phyloP scores from a whole-genome alignment of 345 rosid species.

The Boechera divaricarpa region DNA sequence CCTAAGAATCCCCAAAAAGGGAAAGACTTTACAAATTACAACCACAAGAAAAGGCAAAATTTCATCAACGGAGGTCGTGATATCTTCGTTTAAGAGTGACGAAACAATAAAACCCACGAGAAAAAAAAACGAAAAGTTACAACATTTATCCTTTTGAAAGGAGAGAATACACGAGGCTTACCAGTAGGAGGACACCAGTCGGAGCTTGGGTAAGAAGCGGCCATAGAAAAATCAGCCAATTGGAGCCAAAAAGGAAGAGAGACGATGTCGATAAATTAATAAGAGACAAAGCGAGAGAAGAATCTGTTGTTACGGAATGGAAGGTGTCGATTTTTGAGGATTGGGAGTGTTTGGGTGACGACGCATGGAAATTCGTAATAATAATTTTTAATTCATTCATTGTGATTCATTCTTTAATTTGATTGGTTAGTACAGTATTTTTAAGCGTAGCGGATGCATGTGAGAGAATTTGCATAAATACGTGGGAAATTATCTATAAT shows the following conservation, averaged over 20 bases:
- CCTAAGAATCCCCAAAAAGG: background rate
- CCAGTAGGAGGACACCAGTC: conserved; percentile 31
- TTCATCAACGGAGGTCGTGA: background rate
- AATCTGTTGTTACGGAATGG: background rate
- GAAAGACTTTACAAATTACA: conserved; percentile 23
- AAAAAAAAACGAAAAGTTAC: background rate
- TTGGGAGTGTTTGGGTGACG: conserved; percentile 35
- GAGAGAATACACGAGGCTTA: conserved; percentile 5
- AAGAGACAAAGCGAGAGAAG: conserved; percentile 14
- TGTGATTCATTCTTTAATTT: background rate
- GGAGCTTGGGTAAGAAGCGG: conserved; percentile 39
- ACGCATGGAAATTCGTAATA: conserved; percentile 17
- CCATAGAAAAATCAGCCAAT: conserved; percentile 32
- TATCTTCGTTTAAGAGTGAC: background rate
- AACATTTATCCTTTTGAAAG: background rate
- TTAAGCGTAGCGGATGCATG: too few species aligned
- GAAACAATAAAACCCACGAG: conserved; percentile 5
- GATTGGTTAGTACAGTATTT: background rate
- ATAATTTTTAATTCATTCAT: background rate
- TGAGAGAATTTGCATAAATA: too few species aligned
- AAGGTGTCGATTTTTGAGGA: conserved; percentile 20
- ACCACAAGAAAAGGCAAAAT: background rate
- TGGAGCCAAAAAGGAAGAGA: conserved; percentile 13
- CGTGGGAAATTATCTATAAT: too few species aligned
- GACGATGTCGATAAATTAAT: background rate